Evolutionary conservation across 2,329 filamentous ascomycete species (phyloP), one percentile per base, ranked within the genome.

Genomic region (Microdochium trichocladiopsis): DNA sequence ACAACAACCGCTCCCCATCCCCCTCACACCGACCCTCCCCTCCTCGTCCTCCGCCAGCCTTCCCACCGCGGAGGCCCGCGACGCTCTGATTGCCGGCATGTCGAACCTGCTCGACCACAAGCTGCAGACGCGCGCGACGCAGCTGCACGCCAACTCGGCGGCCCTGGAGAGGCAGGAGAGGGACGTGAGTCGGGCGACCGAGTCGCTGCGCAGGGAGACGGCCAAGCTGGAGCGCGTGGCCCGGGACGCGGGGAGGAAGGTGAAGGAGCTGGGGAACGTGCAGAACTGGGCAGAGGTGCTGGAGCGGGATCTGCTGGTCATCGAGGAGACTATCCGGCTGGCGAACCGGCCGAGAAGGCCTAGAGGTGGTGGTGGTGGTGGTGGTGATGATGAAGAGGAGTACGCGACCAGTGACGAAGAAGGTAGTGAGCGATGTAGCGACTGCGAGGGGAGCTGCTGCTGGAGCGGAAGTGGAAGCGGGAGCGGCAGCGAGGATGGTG

Each of bases 261-360:
- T 93, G 54, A 92, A 91, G 71, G 88, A 91, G 74, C 74, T 91
- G 55, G 88, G 88, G 23, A 85, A 91, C 64, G 80, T 93, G 63
- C 88, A 93, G 75, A 92, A 92, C 67, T 94, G 88, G 88, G 87
- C 88, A 22, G 89, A 94, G 77, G 82, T 91, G 70, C 74, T 93
- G 62, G 88, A 86, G 74, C 68, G 82, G 54, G 81, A 85, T 58
- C 83, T 87, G 57, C 57, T 85, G 52, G 76, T 84, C 47, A 63
- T 87, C 6, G 81, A 84, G 66, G 83, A 87, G 74, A 86, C 83
- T 43, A 64, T 87, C 60, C 69, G 82, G 58, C 64, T 85, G 52
- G 82, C 41, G 41, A 45, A 45, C 18, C 41, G 41, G 41, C 41
- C 41, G n/a, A 16, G 14, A 12, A 16, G 41, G 41, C 41, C 41